Evolutionary conservation across 345 rosid genomes (phyloP).

Genomic region (Pistacia vera): DNA sequence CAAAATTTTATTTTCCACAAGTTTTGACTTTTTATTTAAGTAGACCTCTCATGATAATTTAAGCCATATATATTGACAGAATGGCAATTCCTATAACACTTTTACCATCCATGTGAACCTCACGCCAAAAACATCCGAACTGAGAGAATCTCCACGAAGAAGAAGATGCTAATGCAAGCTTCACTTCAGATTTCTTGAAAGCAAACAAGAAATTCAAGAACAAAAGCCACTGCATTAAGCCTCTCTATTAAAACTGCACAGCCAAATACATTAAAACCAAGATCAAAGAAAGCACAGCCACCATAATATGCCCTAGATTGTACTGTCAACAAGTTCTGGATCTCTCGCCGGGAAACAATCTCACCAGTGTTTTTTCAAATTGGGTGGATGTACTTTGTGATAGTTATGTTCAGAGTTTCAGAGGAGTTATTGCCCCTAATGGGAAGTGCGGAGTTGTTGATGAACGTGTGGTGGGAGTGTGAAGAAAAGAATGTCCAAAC

Average conservation of each 20-base stretch:
- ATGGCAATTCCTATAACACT: too few relatives aligned
- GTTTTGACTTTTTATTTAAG: too few relatives aligned
- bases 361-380: too few relatives aligned
- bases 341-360: too few relatives aligned
- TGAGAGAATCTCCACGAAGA: too few relatives aligned
- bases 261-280: slow-evolving; percentile 23
- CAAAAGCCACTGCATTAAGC: slow-evolving; percentile 23
- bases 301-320: slow-evolving; percentile 30
- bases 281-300: slow-evolving; percentile 21
- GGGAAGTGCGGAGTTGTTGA: slow-evolving; percentile 28
- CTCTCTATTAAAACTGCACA: slow-evolving; percentile 32
- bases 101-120: too few relatives aligned
- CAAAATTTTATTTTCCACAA: too few relatives aligned
- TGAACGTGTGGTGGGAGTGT: background rate
- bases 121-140: too few relatives aligned
- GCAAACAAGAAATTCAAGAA: slow-evolving; percentile 28
- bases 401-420: slow-evolving; percentile 10
- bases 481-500: too few relatives aligned
- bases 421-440: slow-evolving; percentile 34
- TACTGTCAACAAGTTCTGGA: background rate
- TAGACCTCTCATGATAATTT: too few relatives aligned
- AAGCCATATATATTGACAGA: too few relatives aligned
- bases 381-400: slow-evolving; percentile 31
- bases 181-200: slow-evolving; percentile 28
- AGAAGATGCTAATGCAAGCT: background rate